Conservation (phyloP, 225 moss, liverwort and hornwort genomes). For the Pseudisothecium myosuroides region DNA sequence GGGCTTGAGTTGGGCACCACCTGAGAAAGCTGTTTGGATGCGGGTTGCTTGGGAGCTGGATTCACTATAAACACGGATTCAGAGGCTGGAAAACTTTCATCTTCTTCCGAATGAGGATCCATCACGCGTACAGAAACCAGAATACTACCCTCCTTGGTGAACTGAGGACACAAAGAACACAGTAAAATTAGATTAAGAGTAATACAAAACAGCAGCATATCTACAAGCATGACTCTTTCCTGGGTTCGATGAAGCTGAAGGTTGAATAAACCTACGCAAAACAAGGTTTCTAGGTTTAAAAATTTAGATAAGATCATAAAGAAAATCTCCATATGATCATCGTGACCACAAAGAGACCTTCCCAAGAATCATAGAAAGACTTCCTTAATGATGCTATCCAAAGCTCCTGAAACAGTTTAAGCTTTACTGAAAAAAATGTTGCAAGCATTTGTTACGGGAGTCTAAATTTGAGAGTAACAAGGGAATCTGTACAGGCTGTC, state of each 20-base stretch:
- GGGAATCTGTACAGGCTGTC: background rate
- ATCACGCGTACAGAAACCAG: constrained; percentile 63
- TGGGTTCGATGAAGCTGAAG: background rate
- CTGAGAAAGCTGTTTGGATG: constrained; percentile 19
- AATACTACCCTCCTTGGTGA: constrained; percentile 76
- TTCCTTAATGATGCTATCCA: background rate
- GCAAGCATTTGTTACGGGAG: background rate
- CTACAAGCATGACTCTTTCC: background rate
- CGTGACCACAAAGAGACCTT: background rate
- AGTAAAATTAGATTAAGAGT: background rate
- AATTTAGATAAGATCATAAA: too few species aligned
- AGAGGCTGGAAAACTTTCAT: background rate
- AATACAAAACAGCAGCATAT: background rate
- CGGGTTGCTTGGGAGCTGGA: background rate
- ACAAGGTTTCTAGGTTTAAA: background rate
- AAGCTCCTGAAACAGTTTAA: background rate
- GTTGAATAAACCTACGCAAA: background rate
- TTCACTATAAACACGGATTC: constrained; percentile 14
- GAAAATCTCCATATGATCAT: background rate
- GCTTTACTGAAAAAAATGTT: background rate
- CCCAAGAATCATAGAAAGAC: background rate
- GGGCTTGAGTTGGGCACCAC: constrained; percentile 29
- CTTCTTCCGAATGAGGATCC: constrained; percentile 17
- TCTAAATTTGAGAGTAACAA: background rate
- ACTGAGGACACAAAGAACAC: constrained; percentile 23